Evolutionary conservation across 2,329 filamentous ascomycete species (phyloP).

Genomic region (Alternaria hordeiaustralica): DNA sequence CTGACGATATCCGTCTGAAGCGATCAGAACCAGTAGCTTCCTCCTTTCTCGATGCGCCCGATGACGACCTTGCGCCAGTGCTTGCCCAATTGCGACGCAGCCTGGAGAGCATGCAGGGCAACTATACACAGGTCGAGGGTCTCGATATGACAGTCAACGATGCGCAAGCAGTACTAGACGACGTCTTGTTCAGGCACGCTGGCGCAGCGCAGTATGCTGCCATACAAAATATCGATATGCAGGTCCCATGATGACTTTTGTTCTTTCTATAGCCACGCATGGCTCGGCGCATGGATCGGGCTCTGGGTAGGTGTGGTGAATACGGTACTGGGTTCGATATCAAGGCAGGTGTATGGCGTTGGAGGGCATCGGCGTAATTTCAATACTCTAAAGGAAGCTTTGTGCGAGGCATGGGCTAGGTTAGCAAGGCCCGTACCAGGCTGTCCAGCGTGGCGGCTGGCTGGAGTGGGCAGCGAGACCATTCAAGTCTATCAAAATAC

Average conservation of each 20-base stretch:
- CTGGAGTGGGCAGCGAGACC: slow-evolving; percentile 1
- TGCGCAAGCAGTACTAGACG: slow-evolving; percentile 43
- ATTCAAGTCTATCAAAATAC: neutral
- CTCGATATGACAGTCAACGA: slow-evolving; percentile 39
- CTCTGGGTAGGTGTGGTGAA: slow-evolving; percentile 3
- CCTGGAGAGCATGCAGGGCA: slow-evolving; percentile 48
- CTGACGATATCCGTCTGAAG: slow-evolving; percentile 43
- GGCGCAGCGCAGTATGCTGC: slow-evolving; percentile 40
- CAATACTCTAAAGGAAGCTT: slow-evolving; percentile 26
- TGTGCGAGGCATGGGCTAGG: neutral
- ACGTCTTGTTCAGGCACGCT: slow-evolving; percentile 42
- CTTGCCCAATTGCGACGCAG: slow-evolving; percentile 48
- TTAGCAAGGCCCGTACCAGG: neutral
- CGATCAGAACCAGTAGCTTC: slow-evolving; percentile 21
- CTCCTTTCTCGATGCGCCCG: slow-evolving; percentile 35
- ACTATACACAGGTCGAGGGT: slow-evolving; percentile 46
- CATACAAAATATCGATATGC: slow-evolving; percentile 41
- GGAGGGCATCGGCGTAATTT: slow-evolving; percentile 23
- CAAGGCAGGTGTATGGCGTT: slow-evolving; percentile 23
- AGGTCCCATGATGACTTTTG: slow-evolving; percentile 24
- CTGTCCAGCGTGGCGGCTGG: slow-evolving; percentile 6
- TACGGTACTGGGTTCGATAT: slow-evolving; percentile 26
- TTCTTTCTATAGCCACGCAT: slow-evolving; percentile 27
- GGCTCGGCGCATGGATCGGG: slow-evolving; percentile 23
- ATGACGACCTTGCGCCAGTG: slow-evolving; percentile 42